Evolutionary conservation across 2,329 filamentous ascomycete genomes (phyloP).

Genomic region (Didymella exigua): DNA sequence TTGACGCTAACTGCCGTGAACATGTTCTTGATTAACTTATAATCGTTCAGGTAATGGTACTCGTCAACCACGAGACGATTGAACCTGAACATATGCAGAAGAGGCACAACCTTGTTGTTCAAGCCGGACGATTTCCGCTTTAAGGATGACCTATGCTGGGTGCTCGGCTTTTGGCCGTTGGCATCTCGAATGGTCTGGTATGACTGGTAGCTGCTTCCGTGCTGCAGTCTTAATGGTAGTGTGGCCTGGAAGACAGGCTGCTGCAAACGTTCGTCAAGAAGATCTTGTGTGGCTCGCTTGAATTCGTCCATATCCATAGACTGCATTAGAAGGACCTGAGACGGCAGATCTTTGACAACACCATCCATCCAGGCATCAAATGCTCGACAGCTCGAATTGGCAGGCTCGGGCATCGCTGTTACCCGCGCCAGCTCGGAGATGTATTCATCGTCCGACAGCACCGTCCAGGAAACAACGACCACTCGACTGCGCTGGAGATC

Average conservation of each 20-base stretch:
- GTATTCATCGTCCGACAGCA: conserved; percentile 58
- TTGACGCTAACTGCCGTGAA: conserved; percentile 48
- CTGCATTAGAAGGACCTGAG: conserved; percentile 49
- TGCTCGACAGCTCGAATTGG: conserved; percentile 51
- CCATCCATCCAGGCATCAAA: conserved; percentile 62
- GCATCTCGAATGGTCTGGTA: conserved; percentile 16
- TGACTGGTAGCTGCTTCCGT: conserved; percentile 41
- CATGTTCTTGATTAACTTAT: conserved; percentile 37
- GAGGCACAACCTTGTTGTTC: conserved; percentile 14
- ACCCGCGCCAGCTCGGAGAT: conserved; percentile 57
- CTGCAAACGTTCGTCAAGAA: conserved; percentile 33
- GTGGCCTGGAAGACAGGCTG: conserved; percentile 45
- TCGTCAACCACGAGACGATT: conserved; percentile 68
- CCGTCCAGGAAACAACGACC: conserved; percentile 59
- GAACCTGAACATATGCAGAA: conserved; percentile 66
- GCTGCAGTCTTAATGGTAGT: conserved; percentile 49
- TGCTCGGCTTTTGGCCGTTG: neutral
- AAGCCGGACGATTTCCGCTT: conserved; percentile 5
- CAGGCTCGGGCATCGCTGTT: conserved; percentile 52
- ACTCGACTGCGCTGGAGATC: conserved; percentile 59
- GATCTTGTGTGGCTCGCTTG: conserved; percentile 23
- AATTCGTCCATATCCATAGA: conserved; percentile 40
- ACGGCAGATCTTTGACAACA: conserved; percentile 50
- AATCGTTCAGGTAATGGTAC: conserved; percentile 61
- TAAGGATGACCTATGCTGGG: neutral